These are phyloP conservation scores for Tylopilus rubrobrunneus DNA, from an alignment of 768 basidiomycete species.

Conservation along the genomic window DNA sequence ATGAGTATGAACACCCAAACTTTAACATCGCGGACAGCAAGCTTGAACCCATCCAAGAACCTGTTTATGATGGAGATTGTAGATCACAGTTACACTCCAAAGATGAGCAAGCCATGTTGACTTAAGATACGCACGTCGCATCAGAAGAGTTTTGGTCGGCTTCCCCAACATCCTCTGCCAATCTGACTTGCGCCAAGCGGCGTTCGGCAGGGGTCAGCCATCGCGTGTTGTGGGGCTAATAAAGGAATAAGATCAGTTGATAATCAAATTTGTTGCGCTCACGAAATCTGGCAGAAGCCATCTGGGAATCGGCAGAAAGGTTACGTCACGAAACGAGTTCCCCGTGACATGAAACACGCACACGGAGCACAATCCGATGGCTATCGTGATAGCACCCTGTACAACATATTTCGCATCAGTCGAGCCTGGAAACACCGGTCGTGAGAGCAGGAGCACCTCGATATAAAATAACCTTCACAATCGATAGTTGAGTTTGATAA, in stretches of 20 bases:
- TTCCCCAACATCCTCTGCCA: conserved; percentile 41
- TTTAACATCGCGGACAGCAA: conserved; percentile 55
- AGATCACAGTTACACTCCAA: neutral
- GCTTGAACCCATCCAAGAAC: conserved; percentile 45
- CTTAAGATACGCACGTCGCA: conserved; percentile 8
- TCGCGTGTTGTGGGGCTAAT: conserved; percentile 56
- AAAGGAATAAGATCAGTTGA: neutral
- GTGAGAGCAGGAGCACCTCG: conserved; percentile 38
- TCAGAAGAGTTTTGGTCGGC: neutral
- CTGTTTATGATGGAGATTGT: conserved; percentile 26
- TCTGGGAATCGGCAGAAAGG: conserved; percentile 30
- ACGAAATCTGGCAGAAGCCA: conserved; percentile 60
- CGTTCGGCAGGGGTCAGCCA: conserved; percentile 53
- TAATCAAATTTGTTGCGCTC: conserved; percentile 15
- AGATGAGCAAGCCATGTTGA: neutral
- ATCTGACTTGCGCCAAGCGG: conserved; percentile 61
- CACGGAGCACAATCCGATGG: conserved; percentile 53
- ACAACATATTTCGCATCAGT: neutral
- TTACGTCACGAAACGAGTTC: neutral
- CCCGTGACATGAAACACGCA: conserved; percentile 16
- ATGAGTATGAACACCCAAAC: conserved; percentile 53
- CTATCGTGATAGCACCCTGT: conserved; percentile 62
- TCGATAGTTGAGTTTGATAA: neutral
- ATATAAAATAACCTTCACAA: conserved; percentile 64
- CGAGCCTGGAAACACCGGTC: no score